Evolutionary conservation across 768 basidiomycete species (phyloP).

Genomic region (Trametopsis cervina): DNA sequence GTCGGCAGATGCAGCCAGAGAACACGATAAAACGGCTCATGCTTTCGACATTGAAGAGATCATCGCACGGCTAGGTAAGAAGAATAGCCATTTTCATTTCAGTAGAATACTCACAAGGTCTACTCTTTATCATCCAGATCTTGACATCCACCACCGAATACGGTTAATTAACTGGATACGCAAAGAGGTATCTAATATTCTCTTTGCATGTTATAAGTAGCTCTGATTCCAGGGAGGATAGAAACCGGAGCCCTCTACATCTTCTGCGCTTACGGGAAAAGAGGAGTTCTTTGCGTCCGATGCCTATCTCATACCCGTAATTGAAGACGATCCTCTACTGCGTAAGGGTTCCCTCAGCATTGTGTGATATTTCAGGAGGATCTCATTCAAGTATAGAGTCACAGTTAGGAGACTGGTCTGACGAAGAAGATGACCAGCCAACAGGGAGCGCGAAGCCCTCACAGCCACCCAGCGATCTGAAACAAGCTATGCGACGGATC

Average conservation of each 20-base stretch:
- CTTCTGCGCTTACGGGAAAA: conserved; percentile 41
- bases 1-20: conserved; percentile 50
- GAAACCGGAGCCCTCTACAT: conserved; percentile 44
- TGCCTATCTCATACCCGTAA: conserved; percentile 70
- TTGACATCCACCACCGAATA: conserved; percentile 77
- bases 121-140: conserved; percentile 32
- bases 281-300: conserved; percentile 69
- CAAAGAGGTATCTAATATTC: conserved; percentile 44
- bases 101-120: conserved; percentile 1
- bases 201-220: conserved; percentile 5
- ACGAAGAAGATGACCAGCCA: conserved; percentile 49
- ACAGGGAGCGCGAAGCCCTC: conserved; percentile 14
- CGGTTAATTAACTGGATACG: conserved; percentile 85
- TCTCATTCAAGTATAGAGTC: conserved; percentile 38
- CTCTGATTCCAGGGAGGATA: conserved; percentile 22
- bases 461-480: conserved; percentile 24
- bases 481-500: conserved; percentile 38
- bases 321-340: conserved; percentile 85
- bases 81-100: neutral
- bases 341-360: conserved; percentile 42
- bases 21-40: conserved; percentile 53
- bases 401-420: conserved; percentile 67
- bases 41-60: conserved; percentile 54
- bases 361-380: neutral
- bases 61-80: conserved; percentile 50